Conservation (phyloP, 225 moss, liverwort and hornwort genomes). For the Physcomitrellopsis africana region DNA sequence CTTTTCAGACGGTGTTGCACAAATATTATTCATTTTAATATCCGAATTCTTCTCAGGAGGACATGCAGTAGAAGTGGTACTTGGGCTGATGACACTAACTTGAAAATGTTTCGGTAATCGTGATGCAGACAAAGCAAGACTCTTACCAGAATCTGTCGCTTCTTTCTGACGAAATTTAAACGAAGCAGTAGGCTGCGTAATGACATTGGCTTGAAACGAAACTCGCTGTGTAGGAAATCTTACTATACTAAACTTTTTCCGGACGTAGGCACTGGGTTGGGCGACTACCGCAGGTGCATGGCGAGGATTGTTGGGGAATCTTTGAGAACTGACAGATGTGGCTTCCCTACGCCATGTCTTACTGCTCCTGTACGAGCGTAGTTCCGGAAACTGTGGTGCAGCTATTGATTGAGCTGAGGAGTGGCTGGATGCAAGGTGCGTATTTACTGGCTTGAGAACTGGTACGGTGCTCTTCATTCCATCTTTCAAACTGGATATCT, state of each 20-base stretch:
- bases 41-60: neutral
- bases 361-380: slow-evolving; percentile 25
- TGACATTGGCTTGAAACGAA: slow-evolving; percentile 23
- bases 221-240: slow-evolving; percentile 49
- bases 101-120: slow-evolving; percentile 2
- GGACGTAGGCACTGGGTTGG: slow-evolving; percentile 55
- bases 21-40: slow-evolving; percentile 14
- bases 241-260: slow-evolving; percentile 74
- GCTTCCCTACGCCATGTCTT: slow-evolving; percentile 42
- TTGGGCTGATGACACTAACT: neutral
- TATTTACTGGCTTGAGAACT: slow-evolving; percentile 10
- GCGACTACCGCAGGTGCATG: slow-evolving; percentile 14
- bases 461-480: slow-evolving; percentile 18
- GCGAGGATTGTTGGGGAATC: slow-evolving; percentile 15
- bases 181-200: slow-evolving; percentile 4
- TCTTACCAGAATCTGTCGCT: slow-evolving; percentile 26
- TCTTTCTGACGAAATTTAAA: slow-evolving; percentile 20
- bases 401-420: neutral
- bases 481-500: slow-evolving; percentile 14
- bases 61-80: slow-evolving; percentile 10
- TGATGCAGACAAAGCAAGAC: slow-evolving; percentile 23
- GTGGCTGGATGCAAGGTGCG: slow-evolving; percentile 3
- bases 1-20: slow-evolving; percentile 22
- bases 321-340: slow-evolving; percentile 24
- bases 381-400: slow-evolving; percentile 5